Base-by-base conservation (phyloP, 306 rosid species). In the Medicago arabica region DNA sequence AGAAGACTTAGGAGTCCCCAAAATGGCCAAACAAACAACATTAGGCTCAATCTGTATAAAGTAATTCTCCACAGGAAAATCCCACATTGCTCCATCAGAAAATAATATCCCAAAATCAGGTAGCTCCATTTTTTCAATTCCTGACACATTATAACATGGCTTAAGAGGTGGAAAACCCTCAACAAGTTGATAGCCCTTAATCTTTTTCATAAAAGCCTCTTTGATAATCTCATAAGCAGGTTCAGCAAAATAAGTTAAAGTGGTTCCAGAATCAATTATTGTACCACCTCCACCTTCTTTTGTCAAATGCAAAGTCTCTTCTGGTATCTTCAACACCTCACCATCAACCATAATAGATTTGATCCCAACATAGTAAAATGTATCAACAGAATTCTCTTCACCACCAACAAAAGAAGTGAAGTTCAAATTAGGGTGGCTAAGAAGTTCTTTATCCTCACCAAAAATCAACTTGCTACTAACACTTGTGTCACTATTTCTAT, bases 101-200 rank as follows among this genome's bases (percentile, higher is more conserved):
- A 95, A 95, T 43, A 71, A 25, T 12, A 95, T 89, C n/a, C 82
- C 84, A 63, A 95, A 92, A 41, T 89, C 92, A 39, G 99, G 99
- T 47, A 95, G 82, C 85, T 89, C 97, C 63, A 88, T 40, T n/a
- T 85, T 78, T 17, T 90, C 93, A 25, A 79, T 81, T 10, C 97
- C 92, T 49, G 99, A 87, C 31, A 95, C 97, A 89, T 95, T 95
- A 79, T 95, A 95, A 73, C 99, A 95, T 58, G 94, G 97, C 75
- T 90, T 86, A 12, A 95, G 61, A 41, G 91, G 81, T 8, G 96
- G 90, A 82, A 88, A 82, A 21, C 89, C 96, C 4, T 83, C 87
- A 9, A 86, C 87, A 13, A 84, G 12, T 9, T 67, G 78, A 73
- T 90, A 95, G 9, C 90, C 91, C 77, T 83, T 88, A 61, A 89